phyloP scores from a whole-genome alignment of 306 rosid genomes.

The Senna tora region DNA sequence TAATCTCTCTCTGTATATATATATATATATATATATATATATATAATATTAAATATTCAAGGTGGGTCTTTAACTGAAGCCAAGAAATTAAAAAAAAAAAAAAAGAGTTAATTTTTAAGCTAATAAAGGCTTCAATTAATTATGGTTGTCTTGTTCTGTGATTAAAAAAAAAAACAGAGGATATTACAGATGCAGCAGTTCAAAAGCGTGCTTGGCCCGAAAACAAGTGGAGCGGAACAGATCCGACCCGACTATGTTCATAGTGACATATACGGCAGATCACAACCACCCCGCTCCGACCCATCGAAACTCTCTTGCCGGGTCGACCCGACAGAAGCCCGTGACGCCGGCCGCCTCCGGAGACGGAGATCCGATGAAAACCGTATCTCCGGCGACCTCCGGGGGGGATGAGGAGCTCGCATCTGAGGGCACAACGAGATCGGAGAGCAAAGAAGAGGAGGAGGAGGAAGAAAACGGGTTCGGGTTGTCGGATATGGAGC shows the following conservation, averaged over 20 bases:
- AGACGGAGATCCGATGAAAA: constrained; percentile 38
- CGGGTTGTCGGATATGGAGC: constrained; percentile 60
- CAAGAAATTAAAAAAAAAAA: no score
- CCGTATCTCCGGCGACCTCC: constrained; percentile 54
- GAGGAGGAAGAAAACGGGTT: constrained; percentile 74
- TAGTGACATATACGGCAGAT: constrained; percentile 86
- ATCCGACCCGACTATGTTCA: constrained; percentile 91
- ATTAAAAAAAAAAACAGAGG: constrained; percentile 65
- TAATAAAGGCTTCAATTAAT: not conserved
- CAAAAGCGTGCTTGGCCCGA: constrained; percentile 95
- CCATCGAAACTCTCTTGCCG: constrained; percentile 91
- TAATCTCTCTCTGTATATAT: no score
- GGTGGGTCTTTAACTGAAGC: no score
- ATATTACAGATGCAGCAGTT: constrained; percentile 91
- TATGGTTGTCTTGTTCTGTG: constrained; percentile 25
- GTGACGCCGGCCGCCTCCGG: constrained; percentile 32
- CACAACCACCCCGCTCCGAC: constrained; percentile 97
- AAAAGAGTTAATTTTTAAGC: not conserved
- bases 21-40: no score
- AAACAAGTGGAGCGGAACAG: constrained; percentile 91
- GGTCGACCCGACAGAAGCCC: constrained; percentile 85
- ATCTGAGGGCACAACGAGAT: constrained; percentile 40
- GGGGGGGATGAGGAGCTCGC: constrained; percentile 52
- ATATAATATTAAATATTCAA: no score
- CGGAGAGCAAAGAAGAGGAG: constrained; percentile 73